These are phyloP conservation scores for Litsea cubeba DNA, from an alignment of 164 flowering plant species.

Conservation along the genomic window DNA sequence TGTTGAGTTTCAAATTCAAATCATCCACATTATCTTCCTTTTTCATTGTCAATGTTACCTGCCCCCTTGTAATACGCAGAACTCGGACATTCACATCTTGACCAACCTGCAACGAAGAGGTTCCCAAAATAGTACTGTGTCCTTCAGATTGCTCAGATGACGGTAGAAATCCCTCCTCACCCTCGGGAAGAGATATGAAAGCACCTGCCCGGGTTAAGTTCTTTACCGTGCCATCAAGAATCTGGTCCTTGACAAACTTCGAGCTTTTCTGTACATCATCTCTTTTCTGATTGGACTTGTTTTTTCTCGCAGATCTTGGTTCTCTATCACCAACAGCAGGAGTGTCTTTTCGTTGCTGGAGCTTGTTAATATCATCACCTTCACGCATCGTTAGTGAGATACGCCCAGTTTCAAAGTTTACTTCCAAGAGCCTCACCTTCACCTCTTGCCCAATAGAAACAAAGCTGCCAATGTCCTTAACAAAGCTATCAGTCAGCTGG, in stretches of 20 bases:
- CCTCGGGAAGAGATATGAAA: slow-evolving; percentile 83
- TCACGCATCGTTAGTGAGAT: slow-evolving; percentile 89
- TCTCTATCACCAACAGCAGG: slow-evolving; percentile 25
- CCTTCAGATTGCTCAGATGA: slow-evolving; percentile 67
- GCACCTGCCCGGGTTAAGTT: slow-evolving; percentile 71
- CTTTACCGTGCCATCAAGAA: slow-evolving; percentile 81
- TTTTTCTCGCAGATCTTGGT: slow-evolving; percentile 41
- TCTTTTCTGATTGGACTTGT: slow-evolving; percentile 31
- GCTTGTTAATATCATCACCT: slow-evolving; percentile 42
- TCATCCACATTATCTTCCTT: slow-evolving; percentile 47
- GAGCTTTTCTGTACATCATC: slow-evolving; percentile 44
- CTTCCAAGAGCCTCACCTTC: slow-evolving; percentile 80
- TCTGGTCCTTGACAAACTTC: slow-evolving; percentile 75
- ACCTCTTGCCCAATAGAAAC: slow-evolving; percentile 96
- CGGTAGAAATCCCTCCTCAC: slow-evolving; percentile 94
- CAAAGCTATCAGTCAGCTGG: slow-evolving; percentile 72
- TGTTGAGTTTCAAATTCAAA: slow-evolving; percentile 27
- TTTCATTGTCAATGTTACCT: slow-evolving; percentile 84
- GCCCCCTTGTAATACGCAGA: slow-evolving; percentile 65
- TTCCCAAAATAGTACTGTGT: slow-evolving; percentile 49
- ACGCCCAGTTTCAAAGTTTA: slow-evolving; percentile 56
- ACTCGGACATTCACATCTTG: slow-evolving; percentile 84
- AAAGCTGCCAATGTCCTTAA: slow-evolving; percentile 69
- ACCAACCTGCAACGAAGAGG: slow-evolving; percentile 61
- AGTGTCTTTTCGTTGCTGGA: slow-evolving; percentile 41